phyloP scores from a whole-genome alignment of 129 eudicot species.

The Flaveria ramosissima region DNA sequence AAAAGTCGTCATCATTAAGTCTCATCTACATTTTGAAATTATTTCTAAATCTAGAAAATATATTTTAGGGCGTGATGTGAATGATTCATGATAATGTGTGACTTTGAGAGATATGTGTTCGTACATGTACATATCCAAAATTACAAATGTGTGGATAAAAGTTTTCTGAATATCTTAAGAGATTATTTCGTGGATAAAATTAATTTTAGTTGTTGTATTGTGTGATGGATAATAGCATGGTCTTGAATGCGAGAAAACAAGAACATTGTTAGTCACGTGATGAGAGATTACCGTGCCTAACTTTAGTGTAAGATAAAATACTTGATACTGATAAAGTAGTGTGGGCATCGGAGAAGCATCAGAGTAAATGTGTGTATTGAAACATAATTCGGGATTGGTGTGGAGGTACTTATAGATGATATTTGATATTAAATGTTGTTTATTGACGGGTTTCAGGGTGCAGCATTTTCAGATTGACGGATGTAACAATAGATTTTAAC shows the following conservation, averaged over 20 bases:
- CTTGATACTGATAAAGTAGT: no score
- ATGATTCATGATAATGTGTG: conserved; percentile 1
- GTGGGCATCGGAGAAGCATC: no score
- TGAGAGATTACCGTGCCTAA: no score
- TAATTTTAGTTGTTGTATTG: neutral
- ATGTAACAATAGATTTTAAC: no score
- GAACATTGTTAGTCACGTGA: no score
- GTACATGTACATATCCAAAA: neutral
- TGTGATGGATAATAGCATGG: neutral
- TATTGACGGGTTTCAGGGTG: no score
- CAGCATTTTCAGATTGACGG: no score
- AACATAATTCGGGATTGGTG: no score
- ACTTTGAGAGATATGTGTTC: neutral
- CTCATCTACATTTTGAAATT: neutral
- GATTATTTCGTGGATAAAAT: neutral
- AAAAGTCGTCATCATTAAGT: conserved; percentile 16
- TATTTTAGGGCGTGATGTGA: neutral
- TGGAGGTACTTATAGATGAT: no score
- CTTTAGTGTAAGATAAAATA: no score
- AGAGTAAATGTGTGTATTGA: no score
- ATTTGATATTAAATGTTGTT: no score
- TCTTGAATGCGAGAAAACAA: neutral
- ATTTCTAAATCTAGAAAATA: neutral
- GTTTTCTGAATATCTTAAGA: neutral
- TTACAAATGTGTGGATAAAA: neutral